Evolutionary conservation across 2,329 filamentous ascomycete genomes (phyloP), one percentile per base, ranked within the genome.

Genomic region (Fusarium burgessii): DNA sequence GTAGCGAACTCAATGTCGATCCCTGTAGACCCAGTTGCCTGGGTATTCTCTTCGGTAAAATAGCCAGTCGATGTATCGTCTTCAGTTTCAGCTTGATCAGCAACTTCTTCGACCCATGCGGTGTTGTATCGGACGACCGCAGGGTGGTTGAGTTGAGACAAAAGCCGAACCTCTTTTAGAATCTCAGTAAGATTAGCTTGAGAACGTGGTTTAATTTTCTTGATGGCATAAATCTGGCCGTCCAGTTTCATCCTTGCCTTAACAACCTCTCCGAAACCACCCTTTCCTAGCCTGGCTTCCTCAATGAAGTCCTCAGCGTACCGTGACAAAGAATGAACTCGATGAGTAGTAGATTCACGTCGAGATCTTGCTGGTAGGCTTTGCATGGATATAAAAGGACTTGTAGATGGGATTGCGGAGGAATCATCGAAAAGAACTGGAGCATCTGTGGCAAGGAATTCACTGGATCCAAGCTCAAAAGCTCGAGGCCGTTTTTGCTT

Each of bases 241-340:
- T 98, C 96, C 7, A 98, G 89, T 82, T 96, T 97, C 80, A 97
- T 97, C 35, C 95, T 89, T 5, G 95, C 95, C 79, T 97, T 97
- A 59, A 98, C 94, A 25, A 99, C 96, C 81, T 98, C 94, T 8
- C 96, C 96, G 81, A 97, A 99, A 0, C 95, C 96, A 45, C 96
- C 96, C 79, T 95, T 97, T 6, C 96, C 96, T 15, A 99, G 85
- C 7, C 93, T 89, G 17, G 93, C 94, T 77, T 96, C 91, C 81
- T 98, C 95, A 20, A 95, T 91, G 81, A 97, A 99, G 75, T 98
- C 96, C 76, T 92, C 92, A 14, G 88, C 88, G 78, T 97, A 99
- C 67, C 95, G 89, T 3, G 94, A 97, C 46, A 89, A 85, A 6
- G 85, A 78, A 4, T 75, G 73, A 17, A 84, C 81, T 18, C 85